phyloP scores from a whole-genome alignment of 2,329 filamentous ascomycete species.

The Xylogone sp. region DNA sequence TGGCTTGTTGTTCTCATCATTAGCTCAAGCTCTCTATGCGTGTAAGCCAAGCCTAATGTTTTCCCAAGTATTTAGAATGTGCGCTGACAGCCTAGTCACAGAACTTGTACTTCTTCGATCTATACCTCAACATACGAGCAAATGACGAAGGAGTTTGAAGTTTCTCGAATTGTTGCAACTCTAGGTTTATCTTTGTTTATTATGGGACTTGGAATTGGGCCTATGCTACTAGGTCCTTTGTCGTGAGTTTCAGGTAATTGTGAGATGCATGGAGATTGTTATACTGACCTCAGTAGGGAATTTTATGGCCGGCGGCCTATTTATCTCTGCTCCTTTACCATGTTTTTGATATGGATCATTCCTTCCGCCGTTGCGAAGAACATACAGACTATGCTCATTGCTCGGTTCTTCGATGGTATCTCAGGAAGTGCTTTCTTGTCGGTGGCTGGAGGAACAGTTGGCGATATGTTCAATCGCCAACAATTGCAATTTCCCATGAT shows the following conservation, averaged over 20 bases:
- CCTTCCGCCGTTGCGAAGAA: constrained; percentile 79
- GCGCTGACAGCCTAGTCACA: constrained; percentile 28
- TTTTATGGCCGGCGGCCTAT: constrained; percentile 83
- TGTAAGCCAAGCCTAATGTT: constrained; percentile 55
- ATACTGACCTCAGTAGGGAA: constrained; percentile 28
- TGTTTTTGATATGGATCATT: constrained; percentile 77
- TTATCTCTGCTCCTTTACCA: constrained; percentile 69
- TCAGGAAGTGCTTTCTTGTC: constrained; percentile 65
- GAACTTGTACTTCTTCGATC: constrained; percentile 81
- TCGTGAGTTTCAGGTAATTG: constrained; percentile 35
- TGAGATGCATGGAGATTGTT: background rate
- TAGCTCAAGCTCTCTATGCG: constrained; percentile 72
- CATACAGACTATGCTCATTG: constrained; percentile 73
- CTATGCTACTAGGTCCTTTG: constrained; percentile 52
- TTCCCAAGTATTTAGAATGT: constrained; percentile 4
- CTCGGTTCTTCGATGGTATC: constrained; percentile 73
- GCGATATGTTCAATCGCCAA: constrained; percentile 68
- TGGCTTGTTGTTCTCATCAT: constrained; percentile 78
- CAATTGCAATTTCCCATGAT: constrained; percentile 80
- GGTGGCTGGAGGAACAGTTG: constrained; percentile 82
- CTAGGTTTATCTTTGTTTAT: constrained; percentile 82
- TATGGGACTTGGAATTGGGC: constrained; percentile 61
- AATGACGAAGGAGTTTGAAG: constrained; percentile 70
- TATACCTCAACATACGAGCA: constrained; percentile 82
- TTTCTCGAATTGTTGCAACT: constrained; percentile 68